These are phyloP conservation scores for Candida sanyaensis DNA, from an alignment of 1,139 yeast species.

Conservation along the genomic window DNA sequence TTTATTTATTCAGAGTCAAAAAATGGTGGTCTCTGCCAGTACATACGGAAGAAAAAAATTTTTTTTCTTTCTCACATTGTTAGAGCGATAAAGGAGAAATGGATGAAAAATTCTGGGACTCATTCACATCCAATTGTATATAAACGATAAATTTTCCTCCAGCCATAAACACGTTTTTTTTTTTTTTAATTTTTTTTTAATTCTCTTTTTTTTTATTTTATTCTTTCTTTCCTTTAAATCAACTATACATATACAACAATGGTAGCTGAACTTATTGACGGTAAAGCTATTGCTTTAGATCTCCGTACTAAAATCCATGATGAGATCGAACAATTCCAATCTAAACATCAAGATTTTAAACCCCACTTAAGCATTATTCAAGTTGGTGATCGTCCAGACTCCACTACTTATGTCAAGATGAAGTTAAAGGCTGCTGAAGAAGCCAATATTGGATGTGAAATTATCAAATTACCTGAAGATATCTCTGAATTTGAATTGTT, in stretches of 20 bases:
- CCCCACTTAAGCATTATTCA: slow-evolving; percentile 86
- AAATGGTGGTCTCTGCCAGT: too few relatives aligned
- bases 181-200: neutral
- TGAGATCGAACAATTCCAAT: slow-evolving; percentile 59
- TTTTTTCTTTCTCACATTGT: neutral
- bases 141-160: neutral
- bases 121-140: neutral
- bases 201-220: neutral
- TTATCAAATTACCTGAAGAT: slow-evolving; percentile 66
- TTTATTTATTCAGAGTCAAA: too few relatives aligned
- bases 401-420: slow-evolving; percentile 93
- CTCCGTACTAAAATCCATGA: slow-evolving; percentile 51
- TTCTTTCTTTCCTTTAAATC: neutral
- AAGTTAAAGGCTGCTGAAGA: slow-evolving; percentile 89
- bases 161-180: too few relatives aligned
- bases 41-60: too few relatives aligned
- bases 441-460: slow-evolving; percentile 73
- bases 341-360: slow-evolving; percentile 58
- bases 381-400: slow-evolving; percentile 88
- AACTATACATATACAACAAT: slow-evolving; percentile 15
- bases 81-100: neutral
- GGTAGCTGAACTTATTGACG: slow-evolving; percentile 58
- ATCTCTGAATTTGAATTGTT: slow-evolving; percentile 61
- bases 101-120: neutral
- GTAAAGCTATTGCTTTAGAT: slow-evolving; percentile 65